Evolutionary conservation across 768 basidiomycete genomes (phyloP).

Genomic region (Leccinum boreale): DNA sequence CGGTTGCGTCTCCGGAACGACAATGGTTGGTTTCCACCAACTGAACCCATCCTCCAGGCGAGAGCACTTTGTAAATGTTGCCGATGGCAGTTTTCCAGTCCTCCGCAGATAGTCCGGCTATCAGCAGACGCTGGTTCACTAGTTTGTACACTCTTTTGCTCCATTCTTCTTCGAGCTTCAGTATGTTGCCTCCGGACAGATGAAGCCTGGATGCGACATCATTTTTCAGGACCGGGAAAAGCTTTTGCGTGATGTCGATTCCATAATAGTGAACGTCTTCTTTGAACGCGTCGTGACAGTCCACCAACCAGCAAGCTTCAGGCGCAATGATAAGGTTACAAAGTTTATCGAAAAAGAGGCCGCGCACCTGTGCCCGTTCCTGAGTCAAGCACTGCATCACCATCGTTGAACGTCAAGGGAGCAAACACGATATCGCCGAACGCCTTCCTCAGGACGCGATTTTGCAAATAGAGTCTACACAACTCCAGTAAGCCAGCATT

Average conservation of each 20-base stretch:
- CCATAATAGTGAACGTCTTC: background rate
- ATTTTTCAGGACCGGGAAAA: background rate
- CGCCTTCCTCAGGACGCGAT: background rate
- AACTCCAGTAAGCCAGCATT: background rate
- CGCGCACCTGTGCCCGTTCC: background rate
- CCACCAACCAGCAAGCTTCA: background rate
- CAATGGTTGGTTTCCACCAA: background rate
- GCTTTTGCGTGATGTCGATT: background rate
- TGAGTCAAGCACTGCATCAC: background rate
- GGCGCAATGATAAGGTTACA: background rate
- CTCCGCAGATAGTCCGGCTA: background rate
- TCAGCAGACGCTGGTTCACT: background rate
- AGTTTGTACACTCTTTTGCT: background rate
- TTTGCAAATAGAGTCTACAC: background rate
- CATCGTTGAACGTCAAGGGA: background rate
- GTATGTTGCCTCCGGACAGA: background rate
- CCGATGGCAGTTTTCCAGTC: background rate
- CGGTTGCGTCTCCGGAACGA: background rate
- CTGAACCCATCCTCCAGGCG: background rate
- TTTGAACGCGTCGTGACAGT: background rate
- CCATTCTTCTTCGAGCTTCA: background rate
- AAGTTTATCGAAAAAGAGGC: background rate
- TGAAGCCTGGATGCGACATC: background rate
- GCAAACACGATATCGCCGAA: background rate
- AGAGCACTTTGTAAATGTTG: background rate